These are phyloP conservation scores for Melocanna baccifera DNA, from an alignment of 176 grass and related monocot genomes.

Conservation along the genomic window DNA sequence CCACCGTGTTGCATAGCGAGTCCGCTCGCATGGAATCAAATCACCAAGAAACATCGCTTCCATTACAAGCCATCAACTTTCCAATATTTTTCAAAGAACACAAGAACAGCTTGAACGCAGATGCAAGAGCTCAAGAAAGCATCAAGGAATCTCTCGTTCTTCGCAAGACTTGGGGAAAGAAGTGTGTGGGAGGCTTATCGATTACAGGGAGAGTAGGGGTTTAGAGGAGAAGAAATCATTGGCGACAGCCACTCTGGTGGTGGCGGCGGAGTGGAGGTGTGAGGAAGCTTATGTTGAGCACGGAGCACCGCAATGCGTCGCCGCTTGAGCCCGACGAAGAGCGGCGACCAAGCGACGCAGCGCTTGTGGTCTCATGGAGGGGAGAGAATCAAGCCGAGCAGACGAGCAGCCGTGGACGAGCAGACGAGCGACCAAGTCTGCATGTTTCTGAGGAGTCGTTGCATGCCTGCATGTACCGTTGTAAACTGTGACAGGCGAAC, in stretches of 20 bases:
- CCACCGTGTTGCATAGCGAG: constrained; percentile 53
- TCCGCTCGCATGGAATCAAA: constrained; percentile 20
- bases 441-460: too few relatives aligned
- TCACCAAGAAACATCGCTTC: background rate
- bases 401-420: too few relatives aligned
- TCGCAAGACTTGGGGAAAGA: background rate
- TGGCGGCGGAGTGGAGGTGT: too few relatives aligned
- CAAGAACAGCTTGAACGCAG: background rate
- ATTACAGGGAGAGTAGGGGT: constrained; percentile 52
- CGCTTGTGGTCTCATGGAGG: too few relatives aligned
- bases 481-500: too few relatives aligned
- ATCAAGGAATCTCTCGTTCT: background rate
- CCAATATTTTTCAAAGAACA: background rate
- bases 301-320: too few relatives aligned
- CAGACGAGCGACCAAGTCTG: too few relatives aligned
- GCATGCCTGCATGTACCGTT: too few relatives aligned
- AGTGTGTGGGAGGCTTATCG: constrained; percentile 15
- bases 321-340: too few relatives aligned
- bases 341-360: too few relatives aligned
- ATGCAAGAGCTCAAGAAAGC: background rate
- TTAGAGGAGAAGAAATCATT: constrained; percentile 68
- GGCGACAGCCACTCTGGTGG: constrained; percentile 14
- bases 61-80: background rate
- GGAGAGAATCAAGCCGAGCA: too few relatives aligned
- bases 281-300: too few relatives aligned